Evolutionary conservation across 139 green algal species (phyloP), one percentile per base, ranked within the genome.

Genomic region (Coccomyxa sp.): DNA sequence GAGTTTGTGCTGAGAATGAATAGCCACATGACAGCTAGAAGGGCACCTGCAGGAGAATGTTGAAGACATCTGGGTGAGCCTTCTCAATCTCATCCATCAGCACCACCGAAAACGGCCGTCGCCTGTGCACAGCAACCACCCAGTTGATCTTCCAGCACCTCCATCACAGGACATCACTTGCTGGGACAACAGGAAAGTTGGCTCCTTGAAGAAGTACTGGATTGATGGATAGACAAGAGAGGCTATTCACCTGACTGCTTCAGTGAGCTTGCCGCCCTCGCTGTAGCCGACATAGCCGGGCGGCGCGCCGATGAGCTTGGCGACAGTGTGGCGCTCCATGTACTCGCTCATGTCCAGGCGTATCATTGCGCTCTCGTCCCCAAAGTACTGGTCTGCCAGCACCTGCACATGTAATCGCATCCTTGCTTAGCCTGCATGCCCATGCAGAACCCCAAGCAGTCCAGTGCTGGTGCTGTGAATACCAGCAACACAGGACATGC

Each of bases 1-100:
- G 38, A 51, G 38, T 51, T 51, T 51, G 3, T 51, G 38, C 38
- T 51, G 38, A 51, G 7, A 51, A 51, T 51, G 38, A 51, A 51
- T 7, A 51, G 38, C 38, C 38, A 51, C 38, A 11, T 3, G 3
- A 51, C 38, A 51, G 38, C 38, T 51, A 51, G 38, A 67, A 17
- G 0, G 45, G 51, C 76, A 88, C 88, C 83, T 91, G 87, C 81
- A 99, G 94, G 85, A 99, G 90, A 60, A 99, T 89, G 88, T 97
- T 97, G 92, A 99, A 98, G 59, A 99, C 96, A 85, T 99, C 97
- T 0, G 97, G 97, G 91, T 99, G 97, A 60, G 97, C 97, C 89
- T 99, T 99, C 88, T 99, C 97, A 21, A 99, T 93, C 90, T 99
- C 97, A 87, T 99, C 97, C 79, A 99, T 92, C 71, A 99, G 95